These are phyloP conservation scores for Lindgomyces ingoldianus DNA, from an alignment of 495 filamentous ascomycete genomes.

Conservation along the genomic window DNA sequence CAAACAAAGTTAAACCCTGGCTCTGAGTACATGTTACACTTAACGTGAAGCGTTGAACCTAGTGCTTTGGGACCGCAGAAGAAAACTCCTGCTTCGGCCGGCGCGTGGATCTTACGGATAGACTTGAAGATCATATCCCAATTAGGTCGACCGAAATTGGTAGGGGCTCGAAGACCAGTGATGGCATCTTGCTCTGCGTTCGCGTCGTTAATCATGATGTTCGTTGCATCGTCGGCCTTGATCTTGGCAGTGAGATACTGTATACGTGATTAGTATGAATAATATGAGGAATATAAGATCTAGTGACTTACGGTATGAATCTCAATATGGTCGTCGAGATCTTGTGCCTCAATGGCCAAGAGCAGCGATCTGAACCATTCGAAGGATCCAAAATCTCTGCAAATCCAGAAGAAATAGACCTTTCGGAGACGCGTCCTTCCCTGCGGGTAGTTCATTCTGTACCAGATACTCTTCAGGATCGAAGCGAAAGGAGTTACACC, in stretches of 20 bases:
- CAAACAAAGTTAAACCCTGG: slow-evolving; percentile 69
- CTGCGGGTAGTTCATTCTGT: slow-evolving; percentile 78
- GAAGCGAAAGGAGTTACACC: slow-evolving; percentile 76
- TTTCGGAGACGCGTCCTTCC: slow-evolving; percentile 72
- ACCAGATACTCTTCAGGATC: slow-evolving; percentile 83
- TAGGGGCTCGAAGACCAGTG: slow-evolving; percentile 71
- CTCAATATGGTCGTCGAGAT: slow-evolving; percentile 76
- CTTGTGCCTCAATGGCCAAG: slow-evolving; percentile 78
- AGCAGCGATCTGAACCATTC: slow-evolving; percentile 82
- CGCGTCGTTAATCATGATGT: slow-evolving; percentile 83
- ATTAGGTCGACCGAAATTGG: slow-evolving; percentile 76
- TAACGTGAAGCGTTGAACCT: slow-evolving; percentile 67
- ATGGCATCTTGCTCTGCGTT: slow-evolving; percentile 77
- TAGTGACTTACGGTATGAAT: slow-evolving; percentile 55
- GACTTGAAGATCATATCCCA: slow-evolving; percentile 80
- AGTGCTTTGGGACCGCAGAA: slow-evolving; percentile 76
- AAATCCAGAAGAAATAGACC: slow-evolving; percentile 86
- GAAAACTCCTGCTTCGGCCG: slow-evolving; percentile 76
- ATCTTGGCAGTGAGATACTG: slow-evolving; percentile 73
- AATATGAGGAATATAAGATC: neutral
- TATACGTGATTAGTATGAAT: neutral
- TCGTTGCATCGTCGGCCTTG: slow-evolving; percentile 75
- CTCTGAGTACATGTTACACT: slow-evolving; percentile 76
- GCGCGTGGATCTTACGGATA: slow-evolving; percentile 68
- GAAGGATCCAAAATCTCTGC: slow-evolving; percentile 74